Base-by-base conservation (phyloP, 306 rosid species). In the Quercus cerris region DNA sequence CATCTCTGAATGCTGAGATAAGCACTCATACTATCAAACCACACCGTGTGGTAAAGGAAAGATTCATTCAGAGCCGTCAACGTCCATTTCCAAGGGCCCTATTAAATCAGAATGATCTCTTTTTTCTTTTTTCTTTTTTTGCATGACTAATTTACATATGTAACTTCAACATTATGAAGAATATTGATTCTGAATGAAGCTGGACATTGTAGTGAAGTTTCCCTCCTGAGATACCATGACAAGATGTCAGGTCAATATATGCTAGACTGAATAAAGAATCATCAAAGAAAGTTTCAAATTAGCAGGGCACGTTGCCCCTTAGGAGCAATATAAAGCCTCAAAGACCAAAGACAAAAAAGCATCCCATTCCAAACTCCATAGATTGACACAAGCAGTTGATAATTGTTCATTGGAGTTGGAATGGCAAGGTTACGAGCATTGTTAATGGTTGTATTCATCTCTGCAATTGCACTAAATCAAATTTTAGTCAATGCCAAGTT, bases 401-500 rank as follows among this genome's bases (percentile, higher is more conserved):
- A 75, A 4, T 67, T 74, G 33, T 67, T 78, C 54, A 69, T 30
- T 14, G 52, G 66, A 70, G 46, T 70, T 25, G 76, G 75, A 75
- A 91, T 89, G 94, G 87, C 78, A 56, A 78, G 23, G 28, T 56
- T 85, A 55, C 84, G 76, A 57, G 81, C 77, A 18, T 14, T 88
- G n/a, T 71, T 84, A 72, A 23, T 79, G 28, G 80, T 70, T 58
- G 67, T 85, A 30, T 81, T 87, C 74, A 71, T 82, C 56, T 80
- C 79, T 56, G 86, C 82, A 19, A 62, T 81, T 56, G 75, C 85
- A 52, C 46, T 74, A 4, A 28, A 80, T 72, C 81, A 78, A 3
- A 59, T 72, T 27, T 61, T 68, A 2, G 94, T 88, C 4, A 82
- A 90, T 70, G 97, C 94, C 15, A 76, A 46, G 20, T 30, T 85